Evolutionary conservation across 805 yeast species (phyloP).

Genomic region (Millerago galiae): DNA sequence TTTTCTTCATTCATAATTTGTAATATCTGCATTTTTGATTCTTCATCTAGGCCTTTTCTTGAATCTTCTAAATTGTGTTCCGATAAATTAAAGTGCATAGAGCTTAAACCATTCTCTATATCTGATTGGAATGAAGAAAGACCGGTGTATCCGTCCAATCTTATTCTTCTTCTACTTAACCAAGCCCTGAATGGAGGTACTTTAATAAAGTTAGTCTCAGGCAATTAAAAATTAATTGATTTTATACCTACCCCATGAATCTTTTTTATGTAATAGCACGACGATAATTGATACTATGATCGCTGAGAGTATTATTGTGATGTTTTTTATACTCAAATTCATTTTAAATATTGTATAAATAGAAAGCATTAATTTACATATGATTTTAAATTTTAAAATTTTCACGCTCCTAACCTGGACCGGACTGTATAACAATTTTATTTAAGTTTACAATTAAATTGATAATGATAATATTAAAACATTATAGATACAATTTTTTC

Average conservation of each 20-base stretch:
- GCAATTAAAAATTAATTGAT: background rate
- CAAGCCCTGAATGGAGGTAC: conserved; percentile 18
- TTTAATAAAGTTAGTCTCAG: background rate
- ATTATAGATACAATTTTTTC: background rate
- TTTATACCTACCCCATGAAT: conserved; percentile 1
- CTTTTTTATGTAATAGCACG: background rate
- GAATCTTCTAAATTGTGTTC: conserved; percentile 43
- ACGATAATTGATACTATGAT: background rate
- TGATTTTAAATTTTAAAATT: background rate
- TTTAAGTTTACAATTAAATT: too few relatives aligned
- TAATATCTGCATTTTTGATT: conserved; percentile 44
- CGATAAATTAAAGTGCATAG: conserved; percentile 49
- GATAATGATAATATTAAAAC: background rate
- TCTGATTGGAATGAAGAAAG: conserved; percentile 38
- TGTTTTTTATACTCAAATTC: background rate
- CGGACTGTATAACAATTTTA: too few relatives aligned
- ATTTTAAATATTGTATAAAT: background rate
- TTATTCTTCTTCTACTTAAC: conserved; percentile 19
- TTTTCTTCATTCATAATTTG: conserved; percentile 45
- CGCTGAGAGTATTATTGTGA: background rate
- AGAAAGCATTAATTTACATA: background rate
- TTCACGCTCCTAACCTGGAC: background rate
- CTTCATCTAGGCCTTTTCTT: conserved; percentile 56
- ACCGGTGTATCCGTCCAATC: conserved; percentile 21
- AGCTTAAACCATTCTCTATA: conserved; percentile 50